Evolutionary conservation across 768 basidiomycete genomes (phyloP).

Genomic region (Cyathus striatus): DNA sequence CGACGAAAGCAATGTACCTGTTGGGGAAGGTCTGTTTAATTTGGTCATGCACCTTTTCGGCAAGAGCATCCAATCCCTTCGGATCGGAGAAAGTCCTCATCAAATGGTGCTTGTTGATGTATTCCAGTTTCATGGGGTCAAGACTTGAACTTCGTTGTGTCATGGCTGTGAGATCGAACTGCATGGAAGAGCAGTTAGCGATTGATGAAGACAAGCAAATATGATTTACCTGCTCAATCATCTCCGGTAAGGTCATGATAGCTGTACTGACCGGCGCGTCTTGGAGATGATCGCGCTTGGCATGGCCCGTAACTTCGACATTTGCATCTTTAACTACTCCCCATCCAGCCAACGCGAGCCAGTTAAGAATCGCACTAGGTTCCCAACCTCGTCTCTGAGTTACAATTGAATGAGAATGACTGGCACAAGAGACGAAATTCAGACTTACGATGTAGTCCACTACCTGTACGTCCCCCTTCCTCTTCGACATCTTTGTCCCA

Average conservation of each 20-base stretch:
- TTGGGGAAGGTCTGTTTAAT: constrained; percentile 55
- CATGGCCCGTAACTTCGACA: constrained; percentile 6
- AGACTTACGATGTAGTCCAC: constrained; percentile 74
- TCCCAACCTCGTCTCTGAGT: constrained; percentile 83
- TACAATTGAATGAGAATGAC: constrained; percentile 1
- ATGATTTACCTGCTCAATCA: constrained; percentile 57
- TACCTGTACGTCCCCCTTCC: constrained; percentile 85
- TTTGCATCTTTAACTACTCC: constrained; percentile 49
- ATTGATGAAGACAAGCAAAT: constrained; percentile 19
- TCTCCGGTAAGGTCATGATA: constrained; percentile 60
- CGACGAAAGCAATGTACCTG: constrained; percentile 54
- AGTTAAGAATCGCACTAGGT: constrained; percentile 83
- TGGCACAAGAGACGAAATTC: neutral
- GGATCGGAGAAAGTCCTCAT: constrained; percentile 46
- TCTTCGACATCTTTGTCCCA: constrained; percentile 92
- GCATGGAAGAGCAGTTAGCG: neutral
- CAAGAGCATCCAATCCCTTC: constrained; percentile 47
- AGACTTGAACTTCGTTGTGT: constrained; percentile 84
- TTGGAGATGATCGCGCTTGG: constrained; percentile 10
- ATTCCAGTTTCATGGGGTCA: constrained; percentile 75
- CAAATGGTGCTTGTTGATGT: constrained; percentile 86
- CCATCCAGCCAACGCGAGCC: constrained; percentile 95
- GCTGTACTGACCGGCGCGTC: constrained; percentile 62
- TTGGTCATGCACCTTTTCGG: constrained; percentile 44
- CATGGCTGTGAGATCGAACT: constrained; percentile 75